A percentile compares a stretch with the other conserved stretches of the same genome.
phyloP scores from a whole-genome alignment of 2,329 filamentous ascomycete species.

The Exophiala sideris region DNA sequence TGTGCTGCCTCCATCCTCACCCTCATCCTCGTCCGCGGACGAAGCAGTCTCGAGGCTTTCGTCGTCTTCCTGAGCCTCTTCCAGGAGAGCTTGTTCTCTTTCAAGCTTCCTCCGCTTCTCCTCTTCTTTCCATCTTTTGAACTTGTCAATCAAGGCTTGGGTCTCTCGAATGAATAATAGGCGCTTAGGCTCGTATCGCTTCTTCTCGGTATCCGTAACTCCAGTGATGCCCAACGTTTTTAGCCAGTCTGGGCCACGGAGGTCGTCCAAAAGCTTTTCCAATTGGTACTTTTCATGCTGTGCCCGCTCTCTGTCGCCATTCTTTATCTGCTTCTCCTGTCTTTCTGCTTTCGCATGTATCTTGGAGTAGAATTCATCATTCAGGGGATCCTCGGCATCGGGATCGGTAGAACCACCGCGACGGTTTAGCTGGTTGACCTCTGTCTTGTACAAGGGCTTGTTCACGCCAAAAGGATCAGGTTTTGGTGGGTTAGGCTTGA shows the following conservation, averaged over 20 bases:
- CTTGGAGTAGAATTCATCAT: slow-evolving; percentile 55
- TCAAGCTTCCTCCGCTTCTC: slow-evolving; percentile 79
- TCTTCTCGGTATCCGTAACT: slow-evolving; percentile 80
- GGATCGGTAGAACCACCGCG: slow-evolving; percentile 6
- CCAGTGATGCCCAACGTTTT: slow-evolving; percentile 85
- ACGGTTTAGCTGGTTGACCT: slow-evolving; percentile 41
- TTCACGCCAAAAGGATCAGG: slow-evolving; percentile 29
- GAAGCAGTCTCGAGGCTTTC: slow-evolving; percentile 13
- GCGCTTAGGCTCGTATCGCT: slow-evolving; percentile 79
- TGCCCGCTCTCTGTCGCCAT: slow-evolving; percentile 63
- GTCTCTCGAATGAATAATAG: slow-evolving; percentile 82
- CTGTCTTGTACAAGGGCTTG: slow-evolving; percentile 40
- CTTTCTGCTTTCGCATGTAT: slow-evolving; percentile 60
- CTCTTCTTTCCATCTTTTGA: slow-evolving; percentile 80
- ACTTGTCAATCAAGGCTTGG: slow-evolving; percentile 78
- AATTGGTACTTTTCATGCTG: slow-evolving; percentile 65
- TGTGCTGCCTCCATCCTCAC: slow-evolving; percentile 8
- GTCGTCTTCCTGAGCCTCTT: slow-evolving; percentile 38
- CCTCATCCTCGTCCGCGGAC: slow-evolving; percentile 26
- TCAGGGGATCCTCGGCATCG: slow-evolving; percentile 51
- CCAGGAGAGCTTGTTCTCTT: slow-evolving; percentile 61
- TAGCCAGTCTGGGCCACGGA: slow-evolving; percentile 90
- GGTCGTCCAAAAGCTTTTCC: slow-evolving; percentile 70
- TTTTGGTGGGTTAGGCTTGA: slow-evolving; percentile 20
- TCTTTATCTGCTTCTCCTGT: slow-evolving; percentile 65